phyloP scores from a whole-genome alignment of 2,329 filamentous ascomycete genomes.

The Sclerotinia trifoliorum region DNA sequence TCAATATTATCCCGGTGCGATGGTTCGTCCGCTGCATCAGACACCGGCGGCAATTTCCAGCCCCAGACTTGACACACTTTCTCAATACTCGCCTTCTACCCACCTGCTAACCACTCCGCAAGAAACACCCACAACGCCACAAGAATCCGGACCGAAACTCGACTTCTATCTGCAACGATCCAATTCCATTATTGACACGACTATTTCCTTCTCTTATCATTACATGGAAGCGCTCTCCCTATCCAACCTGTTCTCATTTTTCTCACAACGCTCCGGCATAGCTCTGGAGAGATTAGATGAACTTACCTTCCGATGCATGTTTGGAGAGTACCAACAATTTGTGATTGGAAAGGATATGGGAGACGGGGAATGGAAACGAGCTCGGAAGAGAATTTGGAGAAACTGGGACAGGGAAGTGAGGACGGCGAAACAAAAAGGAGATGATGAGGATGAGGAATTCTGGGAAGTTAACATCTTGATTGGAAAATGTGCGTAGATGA shows the following conservation, averaged over 20 bases:
- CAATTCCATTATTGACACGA: background rate
- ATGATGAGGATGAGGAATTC: slow-evolving; percentile 10
- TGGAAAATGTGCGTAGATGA: slow-evolving; percentile 3
- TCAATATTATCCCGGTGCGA: background rate
- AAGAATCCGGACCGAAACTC: background rate
- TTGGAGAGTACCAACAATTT: slow-evolving; percentile 21
- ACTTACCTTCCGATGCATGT: slow-evolving; percentile 20
- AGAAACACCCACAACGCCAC: slow-evolving; percentile 16
- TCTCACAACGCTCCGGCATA: slow-evolving; percentile 9
- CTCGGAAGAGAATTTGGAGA: slow-evolving; percentile 20
- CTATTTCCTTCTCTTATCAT: background rate
- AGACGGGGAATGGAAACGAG: slow-evolving; percentile 16
- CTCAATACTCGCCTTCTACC: background rate
- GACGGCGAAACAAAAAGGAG: background rate
- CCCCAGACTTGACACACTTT: background rate
- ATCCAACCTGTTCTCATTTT: slow-evolving; percentile 8
- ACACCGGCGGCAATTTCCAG: background rate
- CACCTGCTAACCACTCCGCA: slow-evolving; percentile 1
- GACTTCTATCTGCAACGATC: slow-evolving; percentile 20
- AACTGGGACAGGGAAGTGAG: slow-evolving; percentile 14
- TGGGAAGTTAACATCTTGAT: slow-evolving; percentile 21
- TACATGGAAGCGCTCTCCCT: slow-evolving; percentile 13
- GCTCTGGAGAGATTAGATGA: background rate
- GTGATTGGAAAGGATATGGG: slow-evolving; percentile 16
- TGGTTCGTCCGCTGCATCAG: background rate